A percentile compares a stretch with the other conserved stretches of the same genome.
Evolutionary conservation across 2,329 filamentous ascomycete species (phyloP).

Genomic region (Chalara sp.): DNA sequence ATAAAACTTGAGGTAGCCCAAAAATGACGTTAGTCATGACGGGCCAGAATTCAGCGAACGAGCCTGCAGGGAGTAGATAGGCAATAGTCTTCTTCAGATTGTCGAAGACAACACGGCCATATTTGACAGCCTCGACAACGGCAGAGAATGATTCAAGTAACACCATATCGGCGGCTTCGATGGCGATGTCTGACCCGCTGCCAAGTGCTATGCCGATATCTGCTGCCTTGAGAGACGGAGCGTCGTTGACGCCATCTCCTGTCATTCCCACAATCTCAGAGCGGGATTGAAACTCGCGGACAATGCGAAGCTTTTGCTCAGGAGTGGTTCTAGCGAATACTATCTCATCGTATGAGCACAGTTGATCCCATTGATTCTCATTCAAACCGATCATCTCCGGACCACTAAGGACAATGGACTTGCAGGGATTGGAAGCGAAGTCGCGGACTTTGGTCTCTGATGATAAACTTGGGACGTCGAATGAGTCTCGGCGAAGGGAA

Average conservation of each 20-base stretch:
- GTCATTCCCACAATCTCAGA: conserved; percentile 54
- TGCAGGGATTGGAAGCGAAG: conserved; percentile 1
- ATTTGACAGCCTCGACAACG: conserved; percentile 44
- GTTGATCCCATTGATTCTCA: conserved; percentile 60
- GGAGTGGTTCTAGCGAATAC: conserved; percentile 72
- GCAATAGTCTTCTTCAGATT: conserved; percentile 52
- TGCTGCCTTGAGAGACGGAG: conserved; percentile 44
- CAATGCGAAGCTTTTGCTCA: conserved; percentile 73
- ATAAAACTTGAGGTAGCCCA: conserved; percentile 53
- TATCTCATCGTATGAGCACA: conserved; percentile 62
- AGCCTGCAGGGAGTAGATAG: conserved; percentile 48
- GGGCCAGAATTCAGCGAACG: conserved; percentile 54
- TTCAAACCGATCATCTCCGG: conserved; percentile 59
- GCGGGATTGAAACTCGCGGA: conserved; percentile 63
- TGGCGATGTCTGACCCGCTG: conserved; percentile 57
- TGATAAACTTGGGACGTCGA: conserved; percentile 9
- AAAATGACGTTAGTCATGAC: conserved; percentile 59
- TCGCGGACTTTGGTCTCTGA: conserved; percentile 8
- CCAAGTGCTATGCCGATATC: conserved; percentile 58
- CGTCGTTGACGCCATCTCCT: conserved; percentile 50
- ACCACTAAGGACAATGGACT: conserved; percentile 46
- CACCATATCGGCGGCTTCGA: conserved; percentile 49
- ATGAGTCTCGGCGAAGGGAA: conserved; percentile 26
- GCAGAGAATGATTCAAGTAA: conserved; percentile 47
- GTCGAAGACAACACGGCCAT: conserved; percentile 46